A percentile compares a stretch with the other conserved stretches of the same genome.
Evolutionary conservation across 768 basidiomycete species (phyloP).

Genomic region (Tricholoma hemisulphureum): DNA sequence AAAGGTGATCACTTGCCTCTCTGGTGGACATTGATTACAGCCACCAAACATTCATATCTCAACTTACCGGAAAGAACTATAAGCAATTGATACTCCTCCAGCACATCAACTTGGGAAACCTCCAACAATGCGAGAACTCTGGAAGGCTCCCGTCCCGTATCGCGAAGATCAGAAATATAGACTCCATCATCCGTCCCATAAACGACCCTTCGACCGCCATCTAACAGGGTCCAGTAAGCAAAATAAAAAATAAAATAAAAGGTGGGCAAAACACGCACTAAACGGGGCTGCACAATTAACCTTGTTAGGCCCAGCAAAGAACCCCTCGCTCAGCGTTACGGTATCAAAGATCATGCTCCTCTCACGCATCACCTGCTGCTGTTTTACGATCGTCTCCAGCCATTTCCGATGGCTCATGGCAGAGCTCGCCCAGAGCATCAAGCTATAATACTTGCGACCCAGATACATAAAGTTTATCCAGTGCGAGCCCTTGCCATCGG

Average conservation of each 20-base stretch:
- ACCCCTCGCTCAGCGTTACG: conserved; percentile 79
- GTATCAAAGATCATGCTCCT: conserved; percentile 87
- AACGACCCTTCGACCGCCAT: conserved; percentile 77
- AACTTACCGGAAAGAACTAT: conserved; percentile 94
- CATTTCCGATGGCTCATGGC: conserved; percentile 87
- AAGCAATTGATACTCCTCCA: conserved; percentile 93
- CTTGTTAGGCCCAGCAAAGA: conserved; percentile 80
- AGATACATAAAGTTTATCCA: conserved; percentile 93
- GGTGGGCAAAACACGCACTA: conserved; percentile 64
- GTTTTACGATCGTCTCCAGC: conserved; percentile 88
- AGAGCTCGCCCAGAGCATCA: conserved; percentile 89
- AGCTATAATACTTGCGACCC: conserved; percentile 87
- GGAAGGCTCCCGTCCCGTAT: conserved; percentile 74
- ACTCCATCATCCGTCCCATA: conserved; percentile 99
- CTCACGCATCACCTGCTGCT: conserved; percentile 83
- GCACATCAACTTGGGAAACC: conserved; percentile 91
- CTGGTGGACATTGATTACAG: conserved; percentile 37
- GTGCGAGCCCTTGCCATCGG: conserved; percentile 77
- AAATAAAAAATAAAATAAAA: conserved; percentile 6
- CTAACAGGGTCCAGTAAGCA: conserved; percentile 39
- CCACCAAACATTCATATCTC: neutral
- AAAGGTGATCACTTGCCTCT: conserved; percentile 95
- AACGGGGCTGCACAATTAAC: conserved; percentile 90
- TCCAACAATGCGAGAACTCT: conserved; percentile 88
- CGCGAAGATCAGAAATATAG: conserved; percentile 86